These are phyloP conservation scores for Exophiala dermatitidis DNA, from an alignment of 2,329 filamentous ascomycete genomes.

Conservation along the genomic window DNA sequence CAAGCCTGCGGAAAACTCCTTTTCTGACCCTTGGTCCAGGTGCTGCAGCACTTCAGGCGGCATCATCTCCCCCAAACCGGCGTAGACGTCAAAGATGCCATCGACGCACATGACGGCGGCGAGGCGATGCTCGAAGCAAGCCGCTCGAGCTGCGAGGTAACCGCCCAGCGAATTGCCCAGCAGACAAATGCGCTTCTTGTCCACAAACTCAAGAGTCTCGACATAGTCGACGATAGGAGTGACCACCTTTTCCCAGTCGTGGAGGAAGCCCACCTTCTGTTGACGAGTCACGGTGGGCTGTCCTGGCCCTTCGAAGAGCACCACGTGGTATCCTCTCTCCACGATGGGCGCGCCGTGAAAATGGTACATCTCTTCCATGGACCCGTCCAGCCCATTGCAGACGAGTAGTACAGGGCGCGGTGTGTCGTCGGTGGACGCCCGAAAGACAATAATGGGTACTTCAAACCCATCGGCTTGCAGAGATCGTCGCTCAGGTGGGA, in stretches of 20 bases:
- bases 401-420: constrained; percentile 38
- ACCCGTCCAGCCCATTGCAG: constrained; percentile 38
- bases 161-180: constrained; percentile 41
- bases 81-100: constrained; percentile 25
- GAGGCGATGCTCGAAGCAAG: constrained; percentile 41
- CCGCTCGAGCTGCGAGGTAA: constrained; percentile 37
- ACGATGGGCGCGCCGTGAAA: constrained; percentile 32
- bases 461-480: constrained; percentile 32
- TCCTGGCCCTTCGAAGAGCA: constrained; percentile 44
- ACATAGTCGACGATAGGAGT: constrained; percentile 39
- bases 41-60: not conserved
- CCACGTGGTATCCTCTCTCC: constrained; percentile 39
- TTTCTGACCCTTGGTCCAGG: not conserved
- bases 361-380: constrained; percentile 42
- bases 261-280: constrained; percentile 40
- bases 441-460: constrained; percentile 35
- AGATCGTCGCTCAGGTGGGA: constrained; percentile 33
- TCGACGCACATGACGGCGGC: constrained; percentile 37
- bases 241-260: constrained; percentile 39
- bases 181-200: constrained; percentile 32
- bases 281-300: constrained; percentile 39
- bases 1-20: not conserved
- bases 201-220: constrained; percentile 28
- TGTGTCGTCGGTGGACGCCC: constrained; percentile 17
- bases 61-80: not conserved